Evolutionary conservation across 768 basidiomycete genomes (phyloP).

Genomic region (Amanita rimosa): DNA sequence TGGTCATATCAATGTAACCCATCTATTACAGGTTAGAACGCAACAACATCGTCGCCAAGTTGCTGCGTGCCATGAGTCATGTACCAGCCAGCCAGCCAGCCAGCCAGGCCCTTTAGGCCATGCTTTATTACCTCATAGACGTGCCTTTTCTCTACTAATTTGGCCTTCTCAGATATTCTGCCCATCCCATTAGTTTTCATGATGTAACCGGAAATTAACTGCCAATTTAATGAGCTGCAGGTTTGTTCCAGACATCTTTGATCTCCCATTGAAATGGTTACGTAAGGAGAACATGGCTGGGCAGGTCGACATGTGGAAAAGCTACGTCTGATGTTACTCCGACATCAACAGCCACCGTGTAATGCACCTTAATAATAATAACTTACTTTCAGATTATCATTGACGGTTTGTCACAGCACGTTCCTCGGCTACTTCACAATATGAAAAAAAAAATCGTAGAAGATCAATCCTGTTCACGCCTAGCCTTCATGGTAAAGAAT

Average conservation of each 20-base stretch:
- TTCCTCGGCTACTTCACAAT: slow-evolving; percentile 1
- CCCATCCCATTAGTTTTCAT: slow-evolving; percentile 1
- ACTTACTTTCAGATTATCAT: background rate
- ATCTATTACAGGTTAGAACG: background rate
- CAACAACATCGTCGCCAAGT: background rate
- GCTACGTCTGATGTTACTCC: background rate
- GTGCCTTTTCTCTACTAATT: slow-evolving; percentile 3
- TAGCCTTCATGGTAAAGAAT: background rate
- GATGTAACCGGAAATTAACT: slow-evolving; percentile 1
- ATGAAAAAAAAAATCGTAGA: slow-evolving; percentile 1
- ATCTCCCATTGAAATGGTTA: slow-evolving; percentile 1
- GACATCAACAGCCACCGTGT: background rate
- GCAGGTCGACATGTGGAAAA: background rate
- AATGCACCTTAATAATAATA: background rate
- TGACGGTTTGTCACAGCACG: background rate
- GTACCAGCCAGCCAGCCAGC: slow-evolving; percentile 1
- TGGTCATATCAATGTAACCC: background rate
- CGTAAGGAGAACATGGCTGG: background rate
- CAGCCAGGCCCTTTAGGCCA: background rate
- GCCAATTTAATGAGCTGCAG: background rate
- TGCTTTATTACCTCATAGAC: background rate
- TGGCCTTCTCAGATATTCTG: background rate
- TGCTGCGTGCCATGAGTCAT: background rate
- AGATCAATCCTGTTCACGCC: background rate
- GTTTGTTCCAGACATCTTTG: background rate